Evolutionary conservation across 2,329 filamentous ascomycete genomes (phyloP).

Genomic region (Paecilomyces sp.): DNA sequence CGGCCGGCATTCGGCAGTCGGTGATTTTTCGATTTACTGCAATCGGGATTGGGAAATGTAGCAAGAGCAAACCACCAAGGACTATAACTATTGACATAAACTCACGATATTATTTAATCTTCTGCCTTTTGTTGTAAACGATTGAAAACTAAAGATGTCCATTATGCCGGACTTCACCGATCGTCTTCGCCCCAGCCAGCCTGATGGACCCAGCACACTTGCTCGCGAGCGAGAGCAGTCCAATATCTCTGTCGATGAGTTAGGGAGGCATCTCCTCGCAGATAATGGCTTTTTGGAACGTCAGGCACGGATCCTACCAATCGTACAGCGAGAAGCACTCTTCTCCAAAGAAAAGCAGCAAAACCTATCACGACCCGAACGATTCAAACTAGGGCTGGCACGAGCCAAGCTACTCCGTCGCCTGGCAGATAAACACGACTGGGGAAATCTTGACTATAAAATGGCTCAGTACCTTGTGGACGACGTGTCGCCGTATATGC

Average conservation of each 20-base stretch:
- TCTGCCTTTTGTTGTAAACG: too few species aligned
- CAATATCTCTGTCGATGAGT: slow-evolving; percentile 34
- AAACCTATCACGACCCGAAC: slow-evolving; percentile 45
- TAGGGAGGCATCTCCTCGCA: slow-evolving; percentile 41
- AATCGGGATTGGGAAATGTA: too few species aligned
- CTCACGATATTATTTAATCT: too few species aligned
- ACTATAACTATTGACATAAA: too few species aligned
- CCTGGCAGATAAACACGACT: slow-evolving; percentile 38
- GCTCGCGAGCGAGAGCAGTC: slow-evolving; percentile 40
- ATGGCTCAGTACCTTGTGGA: slow-evolving; percentile 49
- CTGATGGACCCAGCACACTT: slow-evolving; percentile 40
- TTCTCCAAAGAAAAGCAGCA: slow-evolving; percentile 45
- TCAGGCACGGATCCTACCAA: slow-evolving; percentile 39
- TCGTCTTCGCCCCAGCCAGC: slow-evolving; percentile 39
- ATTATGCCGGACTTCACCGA: slow-evolving; percentile 45
- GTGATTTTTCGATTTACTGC: too few species aligned
- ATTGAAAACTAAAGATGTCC: not conserved
- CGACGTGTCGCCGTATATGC: slow-evolving; percentile 47
- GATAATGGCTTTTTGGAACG: slow-evolving; percentile 42
- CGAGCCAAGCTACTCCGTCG: slow-evolving; percentile 45
- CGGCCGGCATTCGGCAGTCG: too few species aligned
- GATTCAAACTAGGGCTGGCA: slow-evolving; percentile 47
- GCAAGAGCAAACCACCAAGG: too few species aligned
- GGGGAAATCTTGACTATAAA: slow-evolving; percentile 43
- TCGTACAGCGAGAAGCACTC: slow-evolving; percentile 41